A percentile compares a stretch with the other conserved stretches of the same genome.
Conservation (phyloP, 2,329 filamentous ascomycete genomes). For the Xylariaceae sp. region DNA sequence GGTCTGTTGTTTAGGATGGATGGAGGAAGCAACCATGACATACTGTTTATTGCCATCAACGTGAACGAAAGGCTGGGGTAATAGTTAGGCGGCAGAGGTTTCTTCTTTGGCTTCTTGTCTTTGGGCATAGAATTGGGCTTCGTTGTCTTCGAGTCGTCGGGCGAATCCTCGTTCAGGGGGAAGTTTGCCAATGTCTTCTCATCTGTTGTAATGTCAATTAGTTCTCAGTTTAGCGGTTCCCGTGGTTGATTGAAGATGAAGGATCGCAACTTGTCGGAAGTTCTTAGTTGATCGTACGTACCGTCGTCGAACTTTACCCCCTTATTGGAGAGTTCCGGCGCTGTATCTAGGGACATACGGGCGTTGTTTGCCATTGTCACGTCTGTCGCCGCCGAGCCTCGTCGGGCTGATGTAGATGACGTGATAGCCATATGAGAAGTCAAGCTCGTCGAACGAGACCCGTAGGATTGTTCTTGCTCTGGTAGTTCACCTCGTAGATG, state of each 20-base stretch:
- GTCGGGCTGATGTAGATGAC: conserved; percentile 7
- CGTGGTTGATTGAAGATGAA: background rate
- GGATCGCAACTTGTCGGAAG: no score
- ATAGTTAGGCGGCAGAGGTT: conserved; percentile 4
- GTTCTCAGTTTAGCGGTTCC: background rate
- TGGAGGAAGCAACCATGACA: background rate
- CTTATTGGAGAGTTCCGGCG: background rate
- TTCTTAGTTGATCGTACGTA: conserved; percentile 5
- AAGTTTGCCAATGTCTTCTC: conserved; percentile 10
- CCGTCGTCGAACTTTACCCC: conserved; percentile 10
- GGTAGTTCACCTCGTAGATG: background rate
- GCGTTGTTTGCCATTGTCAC: conserved; percentile 19
- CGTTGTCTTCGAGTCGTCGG: conserved; percentile 5
- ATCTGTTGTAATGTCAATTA: conserved; percentile 6
- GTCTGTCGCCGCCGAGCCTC: conserved; percentile 20
- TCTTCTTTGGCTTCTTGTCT: conserved; percentile 12
- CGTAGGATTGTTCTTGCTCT: background rate
- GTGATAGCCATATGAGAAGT: conserved; percentile 3
- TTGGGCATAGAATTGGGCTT: conserved; percentile 23
- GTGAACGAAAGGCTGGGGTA: conserved; percentile 15
- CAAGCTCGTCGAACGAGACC: background rate
- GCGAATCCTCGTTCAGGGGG: conserved; percentile 4
- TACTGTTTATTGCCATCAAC: conserved; percentile 13
- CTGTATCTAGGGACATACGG: background rate
- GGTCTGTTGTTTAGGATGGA: background rate